A percentile compares a stretch with the other conserved stretches of the same genome.
phyloP scores from a whole-genome alignment of 2,329 filamentous ascomycete genomes.

The Penicillium sp. region DNA sequence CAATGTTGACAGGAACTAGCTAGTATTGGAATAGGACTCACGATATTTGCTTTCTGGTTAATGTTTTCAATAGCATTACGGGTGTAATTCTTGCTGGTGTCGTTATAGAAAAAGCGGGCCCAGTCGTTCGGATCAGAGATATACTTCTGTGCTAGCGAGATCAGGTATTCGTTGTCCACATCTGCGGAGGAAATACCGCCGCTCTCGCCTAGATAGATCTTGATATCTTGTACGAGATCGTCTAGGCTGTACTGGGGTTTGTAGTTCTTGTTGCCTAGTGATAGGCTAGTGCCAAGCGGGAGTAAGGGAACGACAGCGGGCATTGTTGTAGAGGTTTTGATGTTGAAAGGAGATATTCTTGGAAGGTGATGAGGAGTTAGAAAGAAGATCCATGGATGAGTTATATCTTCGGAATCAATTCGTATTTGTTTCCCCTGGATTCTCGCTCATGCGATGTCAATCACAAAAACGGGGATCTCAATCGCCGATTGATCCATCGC shows the following conservation, averaged over 20 bases:
- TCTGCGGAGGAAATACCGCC: conserved; percentile 25
- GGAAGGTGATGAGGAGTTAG: not conserved
- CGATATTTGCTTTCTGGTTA: conserved; percentile 32
- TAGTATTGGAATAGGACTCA: conserved; percentile 7
- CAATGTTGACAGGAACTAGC: not conserved
- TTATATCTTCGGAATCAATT: not conserved
- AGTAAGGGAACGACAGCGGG: conserved; percentile 12
- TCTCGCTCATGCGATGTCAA: conserved; percentile 1
- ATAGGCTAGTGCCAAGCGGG: conserved; percentile 9
- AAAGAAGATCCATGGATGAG: not conserved
- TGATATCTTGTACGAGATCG: conserved; percentile 27
- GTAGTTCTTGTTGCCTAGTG: conserved; percentile 16
- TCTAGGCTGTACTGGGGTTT: conserved; percentile 21
- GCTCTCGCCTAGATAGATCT: conserved; percentile 24
- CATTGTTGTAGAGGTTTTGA: conserved; percentile 9
- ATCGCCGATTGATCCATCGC: conserved; percentile 18
- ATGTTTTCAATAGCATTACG: conserved; percentile 33
- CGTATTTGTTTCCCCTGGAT: not conserved
- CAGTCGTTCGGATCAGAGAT: conserved; percentile 27
- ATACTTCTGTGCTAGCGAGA: conserved; percentile 27
- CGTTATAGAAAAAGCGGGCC: conserved; percentile 28
- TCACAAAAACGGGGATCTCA: conserved; percentile 1
- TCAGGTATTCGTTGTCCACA: conserved; percentile 24
- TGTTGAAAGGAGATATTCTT: not conserved
- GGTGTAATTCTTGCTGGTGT: conserved; percentile 32